Evolutionary conservation across 495 filamentous ascomycete genomes (phyloP).

Genomic region (Penicillium argentinense): DNA sequence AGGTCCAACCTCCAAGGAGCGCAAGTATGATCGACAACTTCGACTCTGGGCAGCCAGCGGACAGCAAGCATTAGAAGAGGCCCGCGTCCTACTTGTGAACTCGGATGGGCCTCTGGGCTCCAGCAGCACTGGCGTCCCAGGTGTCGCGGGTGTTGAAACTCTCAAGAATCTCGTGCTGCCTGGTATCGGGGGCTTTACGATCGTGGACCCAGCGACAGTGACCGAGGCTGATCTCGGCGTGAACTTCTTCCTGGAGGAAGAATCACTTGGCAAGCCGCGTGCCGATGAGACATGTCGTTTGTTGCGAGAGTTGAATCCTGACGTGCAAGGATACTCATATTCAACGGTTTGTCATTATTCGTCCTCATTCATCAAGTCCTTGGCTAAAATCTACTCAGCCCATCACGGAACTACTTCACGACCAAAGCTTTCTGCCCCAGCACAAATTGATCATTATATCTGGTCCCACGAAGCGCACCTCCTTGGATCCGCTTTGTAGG

Average conservation of each 20-base stretch:
- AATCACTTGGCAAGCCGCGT: conserved; percentile 74
- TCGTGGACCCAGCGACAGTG: conserved; percentile 78
- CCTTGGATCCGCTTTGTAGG: conserved; percentile 56
- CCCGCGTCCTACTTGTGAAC: conserved; percentile 86
- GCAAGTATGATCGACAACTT: conserved; percentile 94
- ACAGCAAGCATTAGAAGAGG: conserved; percentile 84
- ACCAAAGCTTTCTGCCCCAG: conserved; percentile 47
- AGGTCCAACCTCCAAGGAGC: conserved; percentile 80
- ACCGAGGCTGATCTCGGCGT: conserved; percentile 83
- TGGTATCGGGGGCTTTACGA: conserved; percentile 91
- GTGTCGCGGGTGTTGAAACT: conserved; percentile 84
- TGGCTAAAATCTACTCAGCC: conserved; percentile 28
- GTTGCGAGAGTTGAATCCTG: conserved; percentile 91
- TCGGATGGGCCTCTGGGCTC: conserved; percentile 50
- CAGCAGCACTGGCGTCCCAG: conserved; percentile 53
- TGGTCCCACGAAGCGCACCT: conserved; percentile 60
- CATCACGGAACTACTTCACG: conserved; percentile 37
- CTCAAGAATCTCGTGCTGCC: conserved; percentile 96
- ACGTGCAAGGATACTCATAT: conserved; percentile 69
- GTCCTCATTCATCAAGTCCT: background rate
- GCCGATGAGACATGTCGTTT: conserved; percentile 74
- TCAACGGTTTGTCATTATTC: conserved; percentile 36
- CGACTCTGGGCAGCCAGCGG: conserved; percentile 93
- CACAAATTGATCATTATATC: conserved; percentile 78
- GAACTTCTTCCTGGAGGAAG: conserved; percentile 92